Evolutionary conservation across 2,329 filamentous ascomycete species (phyloP), one percentile per base, ranked within the genome.

Genomic region (Sporothrix humicola): DNA sequence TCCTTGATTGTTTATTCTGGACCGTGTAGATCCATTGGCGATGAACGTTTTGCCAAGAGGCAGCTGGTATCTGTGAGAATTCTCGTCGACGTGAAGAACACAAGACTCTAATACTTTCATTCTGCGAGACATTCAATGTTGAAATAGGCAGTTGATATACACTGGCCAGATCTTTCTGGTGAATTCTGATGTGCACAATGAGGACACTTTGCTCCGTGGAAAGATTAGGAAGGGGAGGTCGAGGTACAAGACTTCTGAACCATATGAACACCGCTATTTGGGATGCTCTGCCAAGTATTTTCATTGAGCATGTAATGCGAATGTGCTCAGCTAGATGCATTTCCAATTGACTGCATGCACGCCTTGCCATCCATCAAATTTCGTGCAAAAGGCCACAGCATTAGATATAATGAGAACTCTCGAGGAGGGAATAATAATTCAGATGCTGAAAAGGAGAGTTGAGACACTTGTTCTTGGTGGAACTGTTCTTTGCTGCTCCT

Each of bases 391-490:
- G 31, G 31, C 31, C 31, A 37, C n/a, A 56, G n/a, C 17, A 23
- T 20, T 44, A 63, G 17, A n/a, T 3, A 46, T 15, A 20, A 42
- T 2, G 6, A 44, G 10, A 63, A 37, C 37, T 2, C 17, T 5
- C 17, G 12, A 23, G 10, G 26, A 37, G 26, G 37, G 17, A 59
- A 59, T 4, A 17, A 31, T 17, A 37, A 59, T 37, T 37, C 13
- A 59, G 44, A 44, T 20, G 20, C 17, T 66, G 46, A 68, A 42
- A 68, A 54, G 71, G 71, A 50, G 37, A 46, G 17, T 65, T 68
- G 42, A 72, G 59, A 72, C 59, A 72, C 44, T 52, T 52, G 65
- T 50, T 72, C 59, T 52, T 52, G 13, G 52, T 61, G 63, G 31
- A 68, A 72, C 71, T 9, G 44, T 6, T 52, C 23, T 68, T 23